Base-by-base conservation (phyloP, 1,284 basidiomycete species). In the Vanrija sp. region DNA sequence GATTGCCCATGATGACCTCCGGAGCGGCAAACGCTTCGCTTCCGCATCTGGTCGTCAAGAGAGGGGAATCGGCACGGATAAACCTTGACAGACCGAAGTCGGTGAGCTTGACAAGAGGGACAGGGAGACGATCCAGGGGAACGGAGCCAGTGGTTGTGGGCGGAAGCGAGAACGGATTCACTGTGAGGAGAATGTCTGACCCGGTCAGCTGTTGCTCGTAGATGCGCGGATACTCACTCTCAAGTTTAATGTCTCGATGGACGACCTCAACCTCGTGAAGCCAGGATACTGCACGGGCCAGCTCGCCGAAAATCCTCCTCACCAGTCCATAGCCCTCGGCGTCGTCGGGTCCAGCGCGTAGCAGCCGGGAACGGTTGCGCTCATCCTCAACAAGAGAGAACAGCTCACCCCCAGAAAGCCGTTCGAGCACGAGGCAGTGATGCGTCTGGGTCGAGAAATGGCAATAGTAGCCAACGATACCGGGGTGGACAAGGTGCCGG, bases 181-280 rank as follows among this genome's bases (percentile, higher is more conserved):
- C 60, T 10, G 77, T 82, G 63, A 86, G 78, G 29, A 87, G 78
- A 59, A 86, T 83, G 67, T 87, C 85, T 85, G 46, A 51, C 38
- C 28, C 4, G 16, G 50, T 43, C 42, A 53, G 39, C n/a, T 7
- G n/a, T 10, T 3, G 1, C 21, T 7, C 7, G 10, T 3, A 26
- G 42, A 34, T 5, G 5, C 14, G 26, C 38, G 19, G 6, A 3
- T 19, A 82, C 89, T 68, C 67, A 92, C 90, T 96, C 76, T 96
- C 92, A 18, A 96, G 83, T 78, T 96, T 96, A 78, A 96, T 86
- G 77, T 96, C 92, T 3, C 92, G 83, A 76, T 96, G 92, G 0
- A 95, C 91, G 39, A 95, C 82, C 2, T 86, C 86, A 28, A 90
- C 86, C 45, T 83, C 81, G 70, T 96, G 92, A 84, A 96, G 86